Conservation (phyloP, 306 rosid species). For the Malus sieversii region DNA sequence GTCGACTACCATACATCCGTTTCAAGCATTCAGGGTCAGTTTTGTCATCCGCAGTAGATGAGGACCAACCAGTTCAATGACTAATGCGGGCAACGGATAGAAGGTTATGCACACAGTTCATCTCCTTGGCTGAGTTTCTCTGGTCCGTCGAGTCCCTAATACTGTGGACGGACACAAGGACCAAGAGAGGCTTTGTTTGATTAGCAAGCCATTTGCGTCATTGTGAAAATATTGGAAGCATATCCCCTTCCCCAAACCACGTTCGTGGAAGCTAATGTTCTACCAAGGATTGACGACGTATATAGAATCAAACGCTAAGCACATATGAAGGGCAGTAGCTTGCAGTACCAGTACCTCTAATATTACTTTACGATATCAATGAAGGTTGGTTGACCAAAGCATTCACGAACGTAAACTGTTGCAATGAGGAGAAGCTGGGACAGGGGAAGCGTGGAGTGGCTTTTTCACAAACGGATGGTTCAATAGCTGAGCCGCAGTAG, state of each 20-base stretch:
- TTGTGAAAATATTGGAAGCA: background rate
- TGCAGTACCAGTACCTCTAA: background rate
- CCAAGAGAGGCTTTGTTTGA: background rate
- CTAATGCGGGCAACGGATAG: background rate
- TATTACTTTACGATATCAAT: background rate
- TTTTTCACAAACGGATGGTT: constrained; percentile 63
- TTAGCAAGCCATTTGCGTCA: background rate
- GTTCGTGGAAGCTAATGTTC: background rate
- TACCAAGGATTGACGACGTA: background rate
- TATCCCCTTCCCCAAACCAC: background rate
- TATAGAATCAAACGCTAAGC: background rate
- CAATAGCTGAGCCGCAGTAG: constrained; percentile 59
- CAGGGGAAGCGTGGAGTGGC: constrained; percentile 42
- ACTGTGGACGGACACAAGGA: background rate
- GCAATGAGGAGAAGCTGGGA: constrained; percentile 52
- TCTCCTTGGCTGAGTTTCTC: background rate
- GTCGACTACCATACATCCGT: background rate
- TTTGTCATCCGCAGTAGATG: background rate
- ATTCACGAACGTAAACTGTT: background rate
- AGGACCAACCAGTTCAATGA: background rate
- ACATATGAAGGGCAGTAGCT: background rate
- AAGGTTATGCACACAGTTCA: too few species aligned
- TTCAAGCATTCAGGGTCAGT: background rate
- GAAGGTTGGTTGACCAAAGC: background rate
- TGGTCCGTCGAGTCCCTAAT: background rate